Evolutionary conservation across 2,329 filamentous ascomycete species (phyloP), one percentile per base, ranked within the genome.

Genomic region (Basipetospora chlamydospora): DNA sequence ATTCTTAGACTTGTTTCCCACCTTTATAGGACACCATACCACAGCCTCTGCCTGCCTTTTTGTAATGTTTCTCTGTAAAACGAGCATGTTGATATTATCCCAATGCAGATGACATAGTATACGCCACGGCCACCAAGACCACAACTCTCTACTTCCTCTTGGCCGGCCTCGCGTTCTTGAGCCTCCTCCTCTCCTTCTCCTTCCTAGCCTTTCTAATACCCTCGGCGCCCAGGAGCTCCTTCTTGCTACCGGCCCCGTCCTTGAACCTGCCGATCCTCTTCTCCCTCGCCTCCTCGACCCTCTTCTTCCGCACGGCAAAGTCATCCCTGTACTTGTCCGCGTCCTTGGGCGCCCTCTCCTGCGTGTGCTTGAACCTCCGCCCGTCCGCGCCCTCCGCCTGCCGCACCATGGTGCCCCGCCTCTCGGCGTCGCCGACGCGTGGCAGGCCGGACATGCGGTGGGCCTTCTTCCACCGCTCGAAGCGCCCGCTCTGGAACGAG

Each of bases 241-340:
- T 61, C 55, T 60, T 80, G 64, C 78, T 87, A 38, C 80, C 80
- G 47, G 66, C 70, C 22, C 78, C 77, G 46, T 85, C 80, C 53
- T 65, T 73, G 62, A 79, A 88, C 43, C 73, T 70, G 35, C 81
- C 83, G 21, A 85, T 59, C 15, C 81, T 67, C 63, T 86, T 86
- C 65, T 95, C 83, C 59, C 80, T 81, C 31, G 88, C 87, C 52
- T 86, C 86, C 12, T 77, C 75, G 13, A 90, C 79, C 52, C 84
- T 77, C 77, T 87, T 87, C 77, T 90, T 94, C 62, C 82, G 78
- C 53, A 77, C 76, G 45, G 92, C 68, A 59, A 83, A 98, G 59
- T 98, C 88, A 55, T 88, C 86, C 42, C 90, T 72, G 58, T 73
- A 88, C 61, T 82, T 88, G 64, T 98, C 90, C 6, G 90, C 86